Evolutionary conservation across 768 basidiomycete species (phyloP).

Genomic region (Serendipita sp.): DNA sequence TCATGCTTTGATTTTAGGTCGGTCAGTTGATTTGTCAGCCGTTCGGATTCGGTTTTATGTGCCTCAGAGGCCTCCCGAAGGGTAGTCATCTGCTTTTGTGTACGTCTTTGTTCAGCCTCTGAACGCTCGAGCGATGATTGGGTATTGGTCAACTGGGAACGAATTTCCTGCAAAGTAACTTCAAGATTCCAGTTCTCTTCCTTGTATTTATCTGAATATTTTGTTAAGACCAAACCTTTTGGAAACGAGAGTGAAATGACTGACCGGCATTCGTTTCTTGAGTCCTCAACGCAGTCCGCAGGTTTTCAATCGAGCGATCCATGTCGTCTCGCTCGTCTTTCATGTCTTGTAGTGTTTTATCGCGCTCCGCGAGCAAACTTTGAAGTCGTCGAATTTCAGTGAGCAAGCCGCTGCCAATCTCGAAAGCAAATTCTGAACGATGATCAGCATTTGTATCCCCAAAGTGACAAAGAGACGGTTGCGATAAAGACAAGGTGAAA

Average conservation of each 20-base stretch:
- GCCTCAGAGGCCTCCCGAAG: conserved; percentile 64
- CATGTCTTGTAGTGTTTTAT: conserved; percentile 82
- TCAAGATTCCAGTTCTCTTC: conserved; percentile 99
- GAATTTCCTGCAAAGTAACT: conserved; percentile 77
- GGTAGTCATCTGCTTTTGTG: conserved; percentile 54
- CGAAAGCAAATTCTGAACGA: conserved; percentile 81
- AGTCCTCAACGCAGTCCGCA: conserved; percentile 54
- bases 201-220: conserved; percentile 66
- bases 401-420: conserved; percentile 84
- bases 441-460: conserved; percentile 14
- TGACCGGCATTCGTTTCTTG: conserved; percentile 70
- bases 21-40: conserved; percentile 41
- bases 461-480: background rate
- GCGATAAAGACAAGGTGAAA: background rate
- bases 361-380: conserved; percentile 75
- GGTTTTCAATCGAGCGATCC: conserved; percentile 58
- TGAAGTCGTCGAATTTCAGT: conserved; percentile 87
- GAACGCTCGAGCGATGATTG: conserved; percentile 50
- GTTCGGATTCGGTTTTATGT: conserved; percentile 75
- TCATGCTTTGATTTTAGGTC: conserved; percentile 84
- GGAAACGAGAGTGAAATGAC: conserved; percentile 14
- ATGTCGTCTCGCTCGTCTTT: conserved; percentile 83
- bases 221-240: background rate
- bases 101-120: conserved; percentile 69
- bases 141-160: conserved; percentile 46